phyloP scores from a whole-genome alignment of 345 rosid species.

The Turnera subulata region DNA sequence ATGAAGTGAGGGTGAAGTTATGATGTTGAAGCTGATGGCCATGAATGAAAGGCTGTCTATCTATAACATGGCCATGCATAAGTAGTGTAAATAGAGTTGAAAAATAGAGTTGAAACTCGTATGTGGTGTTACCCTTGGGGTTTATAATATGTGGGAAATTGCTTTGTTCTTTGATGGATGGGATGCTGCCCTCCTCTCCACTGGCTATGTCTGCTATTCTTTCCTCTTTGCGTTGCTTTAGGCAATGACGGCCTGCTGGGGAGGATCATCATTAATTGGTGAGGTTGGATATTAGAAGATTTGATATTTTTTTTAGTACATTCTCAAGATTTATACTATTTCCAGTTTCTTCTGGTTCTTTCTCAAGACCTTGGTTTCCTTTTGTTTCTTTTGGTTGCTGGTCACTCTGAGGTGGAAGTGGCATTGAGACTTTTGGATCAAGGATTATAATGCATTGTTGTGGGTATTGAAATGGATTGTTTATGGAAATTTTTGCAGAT shows the following conservation, averaged over 20 bases:
- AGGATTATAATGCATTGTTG: conserved; percentile 17
- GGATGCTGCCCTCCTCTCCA: not conserved
- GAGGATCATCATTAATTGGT: conserved; percentile 5
- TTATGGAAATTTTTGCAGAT: conserved; percentile 52
- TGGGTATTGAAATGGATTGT: conserved; percentile 24
- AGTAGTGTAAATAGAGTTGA: no score
- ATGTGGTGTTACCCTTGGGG: no score
- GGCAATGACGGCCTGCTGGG: conserved; percentile 17
- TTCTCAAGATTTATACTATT: conserved; percentile 10
- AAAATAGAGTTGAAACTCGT: no score
- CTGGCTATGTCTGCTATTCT: conserved; percentile 5
- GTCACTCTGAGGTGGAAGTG: conserved; percentile 22
- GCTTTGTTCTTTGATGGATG: not conserved
- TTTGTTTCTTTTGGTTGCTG: conserved; percentile 24
- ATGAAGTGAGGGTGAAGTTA: no score
- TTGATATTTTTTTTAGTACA: no score
- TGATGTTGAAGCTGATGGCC: no score
- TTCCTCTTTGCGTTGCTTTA: conserved; percentile 12
- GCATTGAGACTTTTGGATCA: conserved; percentile 20
- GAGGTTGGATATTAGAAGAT: conserved; percentile 1
- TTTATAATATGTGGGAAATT: no score
- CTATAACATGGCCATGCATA: no score
- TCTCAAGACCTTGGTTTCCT: conserved; percentile 16
- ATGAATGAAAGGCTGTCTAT: no score
- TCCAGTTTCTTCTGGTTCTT: conserved; percentile 12